A percentile compares a stretch with the other conserved stretches of the same genome.
These are phyloP conservation scores for Graphium sp. DNA, from an alignment of 2,329 filamentous ascomycete species.

Conservation along the genomic window DNA sequence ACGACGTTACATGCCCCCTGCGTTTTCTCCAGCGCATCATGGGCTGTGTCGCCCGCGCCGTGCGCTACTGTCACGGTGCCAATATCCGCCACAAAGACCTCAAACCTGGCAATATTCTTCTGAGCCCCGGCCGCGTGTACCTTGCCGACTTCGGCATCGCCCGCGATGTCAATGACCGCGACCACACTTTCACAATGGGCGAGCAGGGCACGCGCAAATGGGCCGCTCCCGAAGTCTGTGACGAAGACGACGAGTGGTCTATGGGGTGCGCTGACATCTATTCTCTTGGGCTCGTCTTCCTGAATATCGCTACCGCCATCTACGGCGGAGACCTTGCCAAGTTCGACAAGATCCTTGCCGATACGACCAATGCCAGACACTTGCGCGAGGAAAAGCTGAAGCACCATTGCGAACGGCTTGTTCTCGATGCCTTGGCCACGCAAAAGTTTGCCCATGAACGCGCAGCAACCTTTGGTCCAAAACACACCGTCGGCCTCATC, in stretches of 20 bases:
- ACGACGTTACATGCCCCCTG: conserved; percentile 16
- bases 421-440: conserved; percentile 16
- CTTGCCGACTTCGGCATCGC: conserved; percentile 32
- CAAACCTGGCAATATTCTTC: conserved; percentile 28
- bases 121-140: conserved; percentile 25
- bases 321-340: conserved; percentile 20
- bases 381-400: conserved; percentile 18
- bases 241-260: conserved; percentile 18
- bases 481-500: conserved; percentile 20
- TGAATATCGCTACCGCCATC: conserved; percentile 24
- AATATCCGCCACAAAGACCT: conserved; percentile 27
- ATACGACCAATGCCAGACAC: too few relatives aligned
- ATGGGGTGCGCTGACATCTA: conserved; percentile 31
- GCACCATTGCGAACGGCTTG: conserved; percentile 15
- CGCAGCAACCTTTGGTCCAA: conserved; percentile 20
- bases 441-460: conserved; percentile 18
- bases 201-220: conserved; percentile 23
- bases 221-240: conserved; percentile 25
- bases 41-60: conserved; percentile 25
- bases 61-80: conserved; percentile 22
- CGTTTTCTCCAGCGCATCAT: conserved; percentile 23
- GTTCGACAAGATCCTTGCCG: conserved; percentile 19
- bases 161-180: conserved; percentile 23
- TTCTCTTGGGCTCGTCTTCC: conserved; percentile 26
- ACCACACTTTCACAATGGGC: conserved; percentile 24